These are phyloP conservation scores for Ananas comosus DNA, from an alignment of 176 grass and related monocot genomes.

Conservation along the genomic window DNA sequence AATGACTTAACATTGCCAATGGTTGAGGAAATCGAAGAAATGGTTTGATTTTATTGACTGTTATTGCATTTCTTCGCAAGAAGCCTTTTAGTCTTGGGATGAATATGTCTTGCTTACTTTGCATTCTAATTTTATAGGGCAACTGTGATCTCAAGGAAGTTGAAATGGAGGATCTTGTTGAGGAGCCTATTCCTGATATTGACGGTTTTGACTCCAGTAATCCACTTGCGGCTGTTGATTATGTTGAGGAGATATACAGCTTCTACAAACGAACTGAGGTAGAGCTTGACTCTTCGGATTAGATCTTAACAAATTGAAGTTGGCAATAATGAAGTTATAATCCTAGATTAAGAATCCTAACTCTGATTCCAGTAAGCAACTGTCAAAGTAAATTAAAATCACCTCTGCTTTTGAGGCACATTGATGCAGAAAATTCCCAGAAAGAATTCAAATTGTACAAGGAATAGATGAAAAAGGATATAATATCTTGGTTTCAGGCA, in stretches of 20 bases:
- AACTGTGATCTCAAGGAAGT: constrained; percentile 30
- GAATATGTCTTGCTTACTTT: not conserved
- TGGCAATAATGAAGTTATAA: too few species aligned
- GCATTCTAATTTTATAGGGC: constrained; percentile 23
- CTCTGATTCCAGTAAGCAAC: too few species aligned
- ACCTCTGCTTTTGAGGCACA: too few species aligned
- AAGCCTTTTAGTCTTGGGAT: not conserved
- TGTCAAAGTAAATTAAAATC: too few species aligned
- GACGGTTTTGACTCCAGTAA: constrained; percentile 44
- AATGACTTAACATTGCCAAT: constrained; percentile 14
- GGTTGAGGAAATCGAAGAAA: constrained; percentile 26
- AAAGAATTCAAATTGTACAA: too few species aligned
- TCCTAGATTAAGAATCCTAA: too few species aligned
- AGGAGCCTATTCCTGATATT: constrained; percentile 46
- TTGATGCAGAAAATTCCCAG: too few species aligned
- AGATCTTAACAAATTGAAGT: too few species aligned
- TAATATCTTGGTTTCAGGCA: too few species aligned
- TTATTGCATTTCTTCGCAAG: not conserved
- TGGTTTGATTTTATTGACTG: constrained; percentile 34
- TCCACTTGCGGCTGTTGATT: constrained; percentile 55
- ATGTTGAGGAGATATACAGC: constrained; percentile 63
- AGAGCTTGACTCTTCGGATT: not conserved
- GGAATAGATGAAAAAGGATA: too few species aligned
- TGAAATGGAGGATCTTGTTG: constrained; percentile 38
- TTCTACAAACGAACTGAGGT: constrained; percentile 77